These are phyloP conservation scores for Scedosporium aurantiacum DNA, from an alignment of 2,329 filamentous ascomycete genomes.

Conservation along the genomic window DNA sequence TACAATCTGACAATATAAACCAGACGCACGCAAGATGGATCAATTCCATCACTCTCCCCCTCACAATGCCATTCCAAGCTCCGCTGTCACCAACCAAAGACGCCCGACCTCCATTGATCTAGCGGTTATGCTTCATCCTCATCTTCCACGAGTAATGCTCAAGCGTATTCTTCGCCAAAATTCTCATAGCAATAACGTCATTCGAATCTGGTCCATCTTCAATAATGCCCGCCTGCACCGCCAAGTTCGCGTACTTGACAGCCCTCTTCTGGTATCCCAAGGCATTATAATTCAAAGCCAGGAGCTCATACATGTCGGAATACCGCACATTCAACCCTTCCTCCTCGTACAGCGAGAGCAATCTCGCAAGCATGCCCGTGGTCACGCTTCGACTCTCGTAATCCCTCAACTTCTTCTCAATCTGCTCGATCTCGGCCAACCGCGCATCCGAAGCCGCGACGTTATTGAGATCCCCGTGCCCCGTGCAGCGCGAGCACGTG, in stretches of 20 bases:
- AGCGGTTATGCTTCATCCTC: slow-evolving; percentile 1
- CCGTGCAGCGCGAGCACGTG: slow-evolving; percentile 26
- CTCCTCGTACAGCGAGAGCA: slow-evolving; percentile 27
- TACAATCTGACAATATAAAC: not conserved
- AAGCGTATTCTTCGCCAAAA: not conserved
- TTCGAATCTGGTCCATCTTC: slow-evolving; percentile 7
- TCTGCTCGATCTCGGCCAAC: slow-evolving; percentile 23
- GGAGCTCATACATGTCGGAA: slow-evolving; percentile 24
- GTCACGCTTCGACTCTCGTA: slow-evolving; percentile 1
- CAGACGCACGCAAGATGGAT: not conserved
- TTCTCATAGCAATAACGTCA: slow-evolving; percentile 8
- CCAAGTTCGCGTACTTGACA: slow-evolving; percentile 25
- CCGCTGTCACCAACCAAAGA: not conserved
- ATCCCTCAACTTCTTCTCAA: slow-evolving; percentile 7
- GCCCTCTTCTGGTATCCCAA: slow-evolving; percentile 27
- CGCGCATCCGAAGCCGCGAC: slow-evolving; percentile 24
- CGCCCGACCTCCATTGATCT: not conserved
- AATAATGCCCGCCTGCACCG: slow-evolving; percentile 23
- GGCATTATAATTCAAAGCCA: slow-evolving; percentile 28
- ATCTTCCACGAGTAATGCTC: slow-evolving; percentile 7
- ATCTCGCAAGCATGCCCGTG: slow-evolving; percentile 25
- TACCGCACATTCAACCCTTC: slow-evolving; percentile 24
- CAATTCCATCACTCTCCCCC: not conserved
- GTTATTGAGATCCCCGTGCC: slow-evolving; percentile 12
- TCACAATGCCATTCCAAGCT: not conserved